Base-by-base conservation (phyloP, 2,329 filamentous ascomycete species). In the Trichoderma harzianum region DNA sequence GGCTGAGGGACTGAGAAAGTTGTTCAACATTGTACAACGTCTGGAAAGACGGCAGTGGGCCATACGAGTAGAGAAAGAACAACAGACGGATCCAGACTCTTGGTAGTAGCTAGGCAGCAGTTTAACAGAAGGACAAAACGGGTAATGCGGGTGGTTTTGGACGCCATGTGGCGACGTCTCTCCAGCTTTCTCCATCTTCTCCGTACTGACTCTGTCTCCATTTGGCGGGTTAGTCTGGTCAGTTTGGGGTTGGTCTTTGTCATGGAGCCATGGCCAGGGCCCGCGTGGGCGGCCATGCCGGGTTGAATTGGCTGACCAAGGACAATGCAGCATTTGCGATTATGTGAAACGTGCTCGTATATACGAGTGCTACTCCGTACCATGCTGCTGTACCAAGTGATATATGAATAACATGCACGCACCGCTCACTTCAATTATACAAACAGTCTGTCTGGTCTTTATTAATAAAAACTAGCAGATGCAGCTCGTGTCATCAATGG, bases 121-220 rank as follows among this genome's bases (percentile, higher is more conserved):
- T 62, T 69, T 69, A 69, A 69, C 8, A 51, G 21, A 57, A 28
- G 11, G 51, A 39, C 64, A 58, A 21, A 30, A 53, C 61, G 66
- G 57, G 66, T 28, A 53, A 61, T 62, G 66, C 66, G 28, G 66
- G 57, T 47, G 30, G 36, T 53, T 61, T 67, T 51, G 28, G 28
- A 69, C 55, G 55, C 66, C 66, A 69, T 69, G 66, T 69, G 66
- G 57, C 66, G 30, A 55, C 65, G 36, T 34, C 57, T 69, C 66
- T 53, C 65, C 66, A 60, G 34, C 24, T 43, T 66, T 69, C 66
- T 69, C 57, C 66, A 62, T 53, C 55, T 69, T 69, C 57, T 69
- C 39, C 66, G 47, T 62, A 28, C 28, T 24, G 34, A 30, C 64
- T 58, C 18, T 0, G 6, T 58, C 18, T 21, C 24, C 51, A 67